phyloP scores from a whole-genome alignment of 306 rosid species.

The Luffa aegyptiaca region DNA sequence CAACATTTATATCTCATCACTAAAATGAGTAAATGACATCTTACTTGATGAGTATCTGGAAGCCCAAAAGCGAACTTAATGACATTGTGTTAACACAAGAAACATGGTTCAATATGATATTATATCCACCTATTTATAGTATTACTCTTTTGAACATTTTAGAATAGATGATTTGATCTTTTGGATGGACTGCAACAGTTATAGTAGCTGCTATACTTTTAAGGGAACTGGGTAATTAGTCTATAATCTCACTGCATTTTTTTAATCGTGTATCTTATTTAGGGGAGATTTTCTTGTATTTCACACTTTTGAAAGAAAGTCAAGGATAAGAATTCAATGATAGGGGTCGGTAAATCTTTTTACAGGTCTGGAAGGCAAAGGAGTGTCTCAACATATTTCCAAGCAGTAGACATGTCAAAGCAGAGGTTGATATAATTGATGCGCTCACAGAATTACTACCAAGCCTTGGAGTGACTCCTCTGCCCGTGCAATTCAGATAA shows the following conservation, averaged over 20 bases:
- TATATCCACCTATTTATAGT: not conserved
- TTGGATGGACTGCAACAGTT: not conserved
- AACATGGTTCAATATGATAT: not conserved
- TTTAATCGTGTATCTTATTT: not conserved
- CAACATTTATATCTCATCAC: not conserved
- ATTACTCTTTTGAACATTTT: not conserved
- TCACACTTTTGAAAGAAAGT: not conserved
- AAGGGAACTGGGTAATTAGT: not conserved
- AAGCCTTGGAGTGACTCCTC: constrained; percentile 85
- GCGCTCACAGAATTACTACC: constrained; percentile 80
- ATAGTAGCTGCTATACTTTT: not conserved
- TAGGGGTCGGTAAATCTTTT: constrained; percentile 20
- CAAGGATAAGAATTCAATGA: constrained; percentile 6
- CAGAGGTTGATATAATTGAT: constrained; percentile 78
- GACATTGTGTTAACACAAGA: not conserved
- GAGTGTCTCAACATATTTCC: constrained; percentile 82
- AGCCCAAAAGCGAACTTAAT: not conserved
- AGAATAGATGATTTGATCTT: not conserved
- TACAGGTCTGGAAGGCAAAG: constrained; percentile 94
- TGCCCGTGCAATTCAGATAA: constrained; percentile 94
- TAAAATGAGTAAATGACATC: constrained; percentile 3
- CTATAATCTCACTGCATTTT: not conserved
- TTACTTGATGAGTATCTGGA: not conserved
- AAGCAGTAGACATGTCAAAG: constrained; percentile 53
- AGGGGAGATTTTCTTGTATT: not conserved